Evolutionary conservation across 1,284 basidiomycete genomes (phyloP), one percentile per base, ranked within the genome.

Genomic region (Naganishia sp.): DNA sequence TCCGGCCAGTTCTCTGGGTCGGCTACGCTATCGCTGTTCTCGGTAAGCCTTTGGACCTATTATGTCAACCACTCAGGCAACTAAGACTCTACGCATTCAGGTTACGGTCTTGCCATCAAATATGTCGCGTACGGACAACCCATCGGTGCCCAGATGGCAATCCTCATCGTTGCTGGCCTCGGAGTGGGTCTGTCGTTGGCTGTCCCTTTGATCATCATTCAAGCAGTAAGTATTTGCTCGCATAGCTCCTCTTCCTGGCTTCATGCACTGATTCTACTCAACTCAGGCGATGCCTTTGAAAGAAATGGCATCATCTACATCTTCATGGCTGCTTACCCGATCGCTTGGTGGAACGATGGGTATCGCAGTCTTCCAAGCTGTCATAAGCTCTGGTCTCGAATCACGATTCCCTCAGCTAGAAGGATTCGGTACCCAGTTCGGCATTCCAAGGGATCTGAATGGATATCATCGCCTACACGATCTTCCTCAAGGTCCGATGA

Each of bases 241-340:
- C 31, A 50, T n/a, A 15, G 18, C 15, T 25, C 11, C 15, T 5
- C 21, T 5, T 15, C 16, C 21, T 4, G 18, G 36, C 10, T 60
- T 75, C 21, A 21, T 21, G 21, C 18, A 7, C 66, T 72, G 15
- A 64, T 72, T 18, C n/a, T 77, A 21, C 69, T 75, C 52, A 53
- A 50, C 78, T 5, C 77, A 79, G 70, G 76, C 77, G 0, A 77
- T 80, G 77, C 78, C 78, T 11, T 45, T 74, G 33, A 74, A 75
- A 61, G 79, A 80, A 43, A 77, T 80, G 77, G 78, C 77, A 15
- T 74, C 77, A 1, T 70, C 74, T 1, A 80, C 77, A 4, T 69
- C 72, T 7, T 77, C 75, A 5, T 69, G 65, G 59, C 54, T 69
- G 10, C 54, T 69, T 25, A 65, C 57, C 3, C 55, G 65, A 33